Evolutionary conservation across 1,139 yeast genomes (phyloP).

Genomic region (Zygosaccharomyces pseudobailii): DNA sequence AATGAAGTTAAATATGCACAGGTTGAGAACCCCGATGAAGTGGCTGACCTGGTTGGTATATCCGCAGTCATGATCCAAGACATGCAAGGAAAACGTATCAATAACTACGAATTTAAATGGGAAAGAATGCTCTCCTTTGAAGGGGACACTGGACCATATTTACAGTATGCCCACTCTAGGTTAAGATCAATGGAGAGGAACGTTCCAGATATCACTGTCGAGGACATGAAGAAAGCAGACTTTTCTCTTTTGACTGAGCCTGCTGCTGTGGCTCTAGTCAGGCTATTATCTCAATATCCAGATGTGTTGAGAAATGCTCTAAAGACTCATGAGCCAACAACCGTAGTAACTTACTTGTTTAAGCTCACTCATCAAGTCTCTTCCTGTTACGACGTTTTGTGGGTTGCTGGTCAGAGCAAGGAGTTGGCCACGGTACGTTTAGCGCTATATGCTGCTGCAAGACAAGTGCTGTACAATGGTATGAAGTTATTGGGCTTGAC

Average conservation of each 20-base stretch:
- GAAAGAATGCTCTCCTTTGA: conserved; percentile 97
- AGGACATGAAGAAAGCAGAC: conserved; percentile 54
- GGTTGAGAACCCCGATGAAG: conserved; percentile 89
- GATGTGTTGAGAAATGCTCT: conserved; percentile 81
- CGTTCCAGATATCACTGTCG: conserved; percentile 44
- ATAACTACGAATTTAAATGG: conserved; percentile 97
- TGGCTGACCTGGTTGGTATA: conserved; percentile 94
- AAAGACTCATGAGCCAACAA: conserved; percentile 87
- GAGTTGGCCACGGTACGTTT: conserved; percentile 87
- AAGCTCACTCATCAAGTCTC: conserved; percentile 90
- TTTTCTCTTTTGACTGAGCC: conserved; percentile 70
- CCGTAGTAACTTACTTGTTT: conserved; percentile 90
- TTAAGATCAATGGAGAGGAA: conserved; percentile 93
- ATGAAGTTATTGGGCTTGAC: conserved; percentile 88
- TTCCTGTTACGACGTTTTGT: conserved; percentile 87
- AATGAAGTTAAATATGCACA: conserved; percentile 89
- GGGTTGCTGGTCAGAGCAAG: conserved; percentile 96
- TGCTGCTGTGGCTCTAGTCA: conserved; percentile 65
- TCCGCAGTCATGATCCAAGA: conserved; percentile 99
- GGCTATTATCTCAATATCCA: conserved; percentile 86
- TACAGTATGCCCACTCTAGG: conserved; percentile 98
- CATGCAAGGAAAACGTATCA: conserved; percentile 95
- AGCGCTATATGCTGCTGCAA: conserved; percentile 86
- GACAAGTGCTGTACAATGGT: conserved; percentile 88
- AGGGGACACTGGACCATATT: conserved; percentile 99